Evolutionary conservation across 1,139 yeast species (phyloP), one percentile per base, ranked within the genome.

Genomic region (Wickerhamomyces sp.): DNA sequence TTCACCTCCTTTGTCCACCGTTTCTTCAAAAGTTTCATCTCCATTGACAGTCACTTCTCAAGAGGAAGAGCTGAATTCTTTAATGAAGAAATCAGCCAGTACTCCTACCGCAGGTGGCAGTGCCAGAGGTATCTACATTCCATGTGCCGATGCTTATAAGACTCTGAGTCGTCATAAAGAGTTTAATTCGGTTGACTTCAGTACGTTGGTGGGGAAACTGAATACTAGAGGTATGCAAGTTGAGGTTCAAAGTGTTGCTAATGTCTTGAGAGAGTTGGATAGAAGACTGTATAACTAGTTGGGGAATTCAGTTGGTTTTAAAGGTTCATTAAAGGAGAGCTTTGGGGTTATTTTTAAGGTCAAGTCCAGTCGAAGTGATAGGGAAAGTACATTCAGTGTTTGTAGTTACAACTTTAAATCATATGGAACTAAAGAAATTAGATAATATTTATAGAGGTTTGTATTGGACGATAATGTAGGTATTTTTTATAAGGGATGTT

Each of bases 131-230:
- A 78, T 84, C 47, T 89, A 80, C 55, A 86, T 88, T 38, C 95
- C 96, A 1, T 85, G 94, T 60, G 81, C 93, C 7, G 95, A 89
- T 56, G 96, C 96, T 0, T 88, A 88, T 65, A 84, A 82, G 65
- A 87, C 95, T 0, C 73, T 88, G 44, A 81, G 93, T 26, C 72
- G 95, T 49, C 96, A 88, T 63, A 82, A 84, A 54, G 80, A 83
- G 55, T 86, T 88, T 64, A 75, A 75, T 49, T 71, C 79, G 10
- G 87, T 84, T 15, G 95, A 87, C 53, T 79, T 88, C 58, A 78
- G 85, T 44, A 76, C 81, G 2, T 69, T 88, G 51, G 90, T 88
- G 6, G 88, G 88, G 10, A 80, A 84, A 57, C 72, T 88, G 53
- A 81, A 85, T 36, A 86, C 95, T 0, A 71, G 86, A 53, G 95